phyloP scores from a whole-genome alignment of 148 eudicot genomes.

The Rhododendron ovatum region DNA sequence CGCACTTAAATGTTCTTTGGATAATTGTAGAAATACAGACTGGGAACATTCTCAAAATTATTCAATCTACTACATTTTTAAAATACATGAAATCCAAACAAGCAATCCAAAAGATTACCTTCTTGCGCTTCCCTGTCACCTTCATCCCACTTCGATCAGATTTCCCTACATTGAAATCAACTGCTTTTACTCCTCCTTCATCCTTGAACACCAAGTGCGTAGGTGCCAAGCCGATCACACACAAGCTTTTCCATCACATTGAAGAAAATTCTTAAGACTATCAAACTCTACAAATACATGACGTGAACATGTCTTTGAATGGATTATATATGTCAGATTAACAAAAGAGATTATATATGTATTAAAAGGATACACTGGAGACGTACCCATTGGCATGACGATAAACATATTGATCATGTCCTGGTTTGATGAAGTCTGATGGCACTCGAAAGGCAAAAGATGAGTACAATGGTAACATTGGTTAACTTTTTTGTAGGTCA shows the following conservation, averaged over 20 bases:
- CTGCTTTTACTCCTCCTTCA: constrained; percentile 66
- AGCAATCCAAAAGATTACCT: constrained; percentile 33
- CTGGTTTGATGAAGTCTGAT: constrained; percentile 83
- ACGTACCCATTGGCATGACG: constrained; percentile 94
- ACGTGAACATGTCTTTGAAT: not conserved
- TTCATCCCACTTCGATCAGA: constrained; percentile 75
- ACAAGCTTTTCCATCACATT: constrained; percentile 44
- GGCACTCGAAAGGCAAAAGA: constrained; percentile 4
- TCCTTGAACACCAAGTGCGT: constrained; percentile 71
- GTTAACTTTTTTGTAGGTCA: not conserved
- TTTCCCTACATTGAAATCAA: constrained; percentile 94
- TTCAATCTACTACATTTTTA: not conserved
- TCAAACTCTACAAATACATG: not conserved
- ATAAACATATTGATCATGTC: constrained; percentile 89
- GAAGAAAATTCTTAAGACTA: not conserved
- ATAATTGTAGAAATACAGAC: not conserved
- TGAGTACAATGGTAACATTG: not conserved
- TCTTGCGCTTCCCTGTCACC: constrained; percentile 91
- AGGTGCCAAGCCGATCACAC: constrained; percentile 84
- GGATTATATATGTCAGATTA: not conserved
- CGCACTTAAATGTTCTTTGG: not conserved
- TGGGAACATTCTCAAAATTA: not conserved
- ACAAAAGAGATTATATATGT: not conserved
- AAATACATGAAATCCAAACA: not conserved
- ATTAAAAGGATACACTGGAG: not conserved